Conservation (phyloP, 1,284 basidiomycete genomes). For the Lignosus rhinocerotis region DNA sequence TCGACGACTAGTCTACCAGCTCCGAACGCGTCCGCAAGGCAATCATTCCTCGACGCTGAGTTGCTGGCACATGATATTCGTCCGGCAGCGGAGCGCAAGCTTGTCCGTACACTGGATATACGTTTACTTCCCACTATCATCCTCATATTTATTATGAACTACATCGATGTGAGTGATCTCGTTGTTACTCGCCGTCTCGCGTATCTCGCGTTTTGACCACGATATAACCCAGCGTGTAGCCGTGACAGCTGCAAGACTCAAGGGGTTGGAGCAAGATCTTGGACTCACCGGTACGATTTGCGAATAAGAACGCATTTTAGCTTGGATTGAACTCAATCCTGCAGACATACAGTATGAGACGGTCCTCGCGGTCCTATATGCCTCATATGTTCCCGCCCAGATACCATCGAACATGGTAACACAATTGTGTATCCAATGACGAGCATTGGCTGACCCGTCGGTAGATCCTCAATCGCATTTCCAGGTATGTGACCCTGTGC, state of each 20-base stretch:
- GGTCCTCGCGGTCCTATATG: conserved; percentile 59
- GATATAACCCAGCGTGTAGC: conserved; percentile 49
- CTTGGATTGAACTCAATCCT: neutral
- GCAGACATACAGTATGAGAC: conserved; percentile 63
- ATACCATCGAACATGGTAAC: conserved; percentile 68
- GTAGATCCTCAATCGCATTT: conserved; percentile 54
- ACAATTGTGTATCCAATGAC: neutral
- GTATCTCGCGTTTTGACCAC: neutral
- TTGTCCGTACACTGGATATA: conserved; percentile 53
- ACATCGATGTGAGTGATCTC: conserved; percentile 56
- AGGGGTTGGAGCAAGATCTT: conserved; percentile 62
- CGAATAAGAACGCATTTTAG: conserved; percentile 2
- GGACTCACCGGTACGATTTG: conserved; percentile 43
- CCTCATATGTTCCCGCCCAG: conserved; percentile 60
- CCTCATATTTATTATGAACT: conserved; percentile 68
- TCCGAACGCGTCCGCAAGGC: neutral
- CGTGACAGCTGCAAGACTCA: conserved; percentile 57
- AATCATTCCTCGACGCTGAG: conserved; percentile 21
- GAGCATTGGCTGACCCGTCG: neutral
- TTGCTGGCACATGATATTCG: conserved; percentile 29
- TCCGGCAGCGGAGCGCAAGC: conserved; percentile 29
- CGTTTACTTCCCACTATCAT: conserved; percentile 62
- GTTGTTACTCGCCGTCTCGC: neutral
- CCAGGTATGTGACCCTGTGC: conserved; percentile 36
- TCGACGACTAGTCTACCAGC: neutral